phyloP scores from a whole-genome alignment of 495 filamentous ascomycete genomes.

The Bombardia bombarda region DNA sequence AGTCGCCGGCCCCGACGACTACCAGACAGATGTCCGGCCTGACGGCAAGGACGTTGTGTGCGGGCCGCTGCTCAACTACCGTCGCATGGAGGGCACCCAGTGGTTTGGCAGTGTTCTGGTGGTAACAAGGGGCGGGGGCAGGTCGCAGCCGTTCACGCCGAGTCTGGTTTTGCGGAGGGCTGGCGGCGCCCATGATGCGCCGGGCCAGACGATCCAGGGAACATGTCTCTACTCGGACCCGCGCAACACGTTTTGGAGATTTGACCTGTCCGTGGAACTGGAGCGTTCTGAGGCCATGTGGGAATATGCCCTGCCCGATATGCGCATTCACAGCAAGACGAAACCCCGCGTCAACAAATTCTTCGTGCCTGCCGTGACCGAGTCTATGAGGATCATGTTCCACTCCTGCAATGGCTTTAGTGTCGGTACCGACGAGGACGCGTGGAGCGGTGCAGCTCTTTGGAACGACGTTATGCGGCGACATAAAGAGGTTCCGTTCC shows the following conservation, averaged over 20 bases:
- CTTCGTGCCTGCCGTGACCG: conserved; percentile 63
- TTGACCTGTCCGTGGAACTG: conserved; percentile 54
- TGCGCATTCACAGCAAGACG: conserved; percentile 36
- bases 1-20: background rate
- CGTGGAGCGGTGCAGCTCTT: conserved; percentile 71
- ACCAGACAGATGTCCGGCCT: background rate
- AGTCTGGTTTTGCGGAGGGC: conserved; percentile 20
- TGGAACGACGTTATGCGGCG: conserved; percentile 86
- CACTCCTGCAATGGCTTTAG: conserved; percentile 96
- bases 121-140: conserved; percentile 59
- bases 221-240: conserved; percentile 73
- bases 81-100: conserved; percentile 62
- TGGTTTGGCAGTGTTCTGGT: conserved; percentile 84
- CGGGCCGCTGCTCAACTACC: conserved; percentile 79
- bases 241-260: conserved; percentile 74
- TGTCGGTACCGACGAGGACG: conserved; percentile 80
- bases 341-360: conserved; percentile 50
- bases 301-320: conserved; percentile 48
- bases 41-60: conserved; percentile 58
- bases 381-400: conserved; percentile 95
- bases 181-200: background rate
- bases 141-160: conserved; percentile 27
- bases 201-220: conserved; percentile 23
- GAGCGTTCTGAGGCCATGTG: conserved; percentile 45
- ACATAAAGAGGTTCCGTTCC: conserved; percentile 66